These are phyloP conservation scores for Avena sativa DNA, from an alignment of 176 grass and related monocot species.

Conservation along the genomic window DNA sequence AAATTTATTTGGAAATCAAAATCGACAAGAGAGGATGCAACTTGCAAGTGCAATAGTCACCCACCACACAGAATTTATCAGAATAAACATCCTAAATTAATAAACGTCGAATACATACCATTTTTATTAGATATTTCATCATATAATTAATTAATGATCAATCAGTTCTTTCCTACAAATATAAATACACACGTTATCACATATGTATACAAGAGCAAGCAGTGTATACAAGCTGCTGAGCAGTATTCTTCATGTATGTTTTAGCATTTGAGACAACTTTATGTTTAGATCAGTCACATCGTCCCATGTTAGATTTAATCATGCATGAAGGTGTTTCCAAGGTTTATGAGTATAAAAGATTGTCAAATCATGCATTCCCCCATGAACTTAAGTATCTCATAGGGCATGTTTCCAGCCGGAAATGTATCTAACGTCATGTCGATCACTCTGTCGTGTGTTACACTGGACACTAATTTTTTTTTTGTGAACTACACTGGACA, in stretches of 20 bases:
- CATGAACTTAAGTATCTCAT: neutral
- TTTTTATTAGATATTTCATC: slow-evolving; percentile 44
- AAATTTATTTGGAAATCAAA: no score
- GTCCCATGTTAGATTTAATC: neutral
- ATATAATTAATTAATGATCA: slow-evolving; percentile 17
- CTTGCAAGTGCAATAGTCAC: neutral
- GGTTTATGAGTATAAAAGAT: neutral
- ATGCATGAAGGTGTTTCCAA: neutral
- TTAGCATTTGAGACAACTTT: slow-evolving; percentile 18
- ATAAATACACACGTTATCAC: neutral
- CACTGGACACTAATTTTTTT: no score
- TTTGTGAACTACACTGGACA: no score
- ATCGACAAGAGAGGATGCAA: neutral
- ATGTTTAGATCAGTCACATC: slow-evolving; percentile 20
- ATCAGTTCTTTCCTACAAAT: neutral
- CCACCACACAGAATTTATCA: neutral
- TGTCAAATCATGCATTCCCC: neutral
- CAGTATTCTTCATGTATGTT: slow-evolving; percentile 23
- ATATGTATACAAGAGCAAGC: neutral
- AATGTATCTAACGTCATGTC: neutral
- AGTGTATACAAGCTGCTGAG: neutral
- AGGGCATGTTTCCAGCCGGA: neutral
- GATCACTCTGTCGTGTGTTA: neutral
- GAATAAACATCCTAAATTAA: neutral
- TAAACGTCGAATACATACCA: slow-evolving; percentile 1